Evolutionary conservation across 2,329 filamentous ascomycete species (phyloP), one percentile per base, ranked within the genome.

Genomic region (Coniochaeta sp.): DNA sequence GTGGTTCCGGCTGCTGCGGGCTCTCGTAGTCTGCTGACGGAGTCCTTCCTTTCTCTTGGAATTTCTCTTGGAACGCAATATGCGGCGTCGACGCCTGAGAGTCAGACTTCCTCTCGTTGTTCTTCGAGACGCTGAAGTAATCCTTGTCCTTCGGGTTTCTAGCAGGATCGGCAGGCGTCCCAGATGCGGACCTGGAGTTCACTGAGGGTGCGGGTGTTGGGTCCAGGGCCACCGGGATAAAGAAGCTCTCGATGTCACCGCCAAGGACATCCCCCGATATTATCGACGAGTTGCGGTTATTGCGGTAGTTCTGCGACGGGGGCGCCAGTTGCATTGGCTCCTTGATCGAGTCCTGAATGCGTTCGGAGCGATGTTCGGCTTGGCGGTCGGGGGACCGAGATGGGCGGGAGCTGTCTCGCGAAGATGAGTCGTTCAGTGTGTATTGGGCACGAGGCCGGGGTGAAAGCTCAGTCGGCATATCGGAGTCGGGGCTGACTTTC

Each of bases 31-130:
- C 81, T 3, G 83, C 81, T 1, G 83, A 84, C 4, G 77, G 69
- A 54, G 82, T 77, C 42, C 87, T 81, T 2, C 82, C 82, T 67
- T 91, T 94, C 61, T 95, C 89, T 65, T 95, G 90, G 65, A 91
- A 95, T 67, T 91, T 94, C 61, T 95, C 89, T 65, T 95, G 90
- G 65, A 91, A 95, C 20, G 90, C 87, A 60, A 95, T 95, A 62
- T 96, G 91, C n/a, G 91, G 89, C 14, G 89, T 91, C 2, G 83
- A 79, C 53, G 72, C 66, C 51, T 74, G 71, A 1, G 77, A 78
- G 40, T 78, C 77, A 14, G 61, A 63, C 47, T 73, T 75, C 58
- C 69, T 76, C 49, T 80, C 74, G 3, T 67, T 57, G 14, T 69
- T 58, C 63, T 74, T 77, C 30, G 70, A 55, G 6, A 69, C 60